A percentile compares a stretch with the other conserved stretches of the same genome.
These are phyloP conservation scores for Sanghuangporus weigelae DNA, from an alignment of 1,284 basidiomycete genomes.

Conservation along the genomic window DNA sequence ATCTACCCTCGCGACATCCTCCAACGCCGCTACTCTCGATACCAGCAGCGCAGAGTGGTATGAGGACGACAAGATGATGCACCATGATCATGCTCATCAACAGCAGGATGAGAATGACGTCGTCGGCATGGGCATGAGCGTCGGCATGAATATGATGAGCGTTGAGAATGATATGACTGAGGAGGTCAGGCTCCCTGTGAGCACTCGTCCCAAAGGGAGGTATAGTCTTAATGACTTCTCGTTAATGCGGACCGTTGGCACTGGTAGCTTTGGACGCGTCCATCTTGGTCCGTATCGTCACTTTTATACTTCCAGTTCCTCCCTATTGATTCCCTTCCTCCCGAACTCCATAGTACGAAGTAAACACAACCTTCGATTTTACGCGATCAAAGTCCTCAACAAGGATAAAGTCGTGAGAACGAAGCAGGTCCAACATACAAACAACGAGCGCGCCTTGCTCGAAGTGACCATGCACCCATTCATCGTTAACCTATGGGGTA, in stretches of 20 bases:
- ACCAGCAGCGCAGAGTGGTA: slow-evolving; percentile 8
- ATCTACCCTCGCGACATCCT: slow-evolving; percentile 17
- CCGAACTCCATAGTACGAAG: slow-evolving; percentile 57
- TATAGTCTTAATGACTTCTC: slow-evolving; percentile 71
- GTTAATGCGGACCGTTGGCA: slow-evolving; percentile 79
- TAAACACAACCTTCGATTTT: slow-evolving; percentile 89
- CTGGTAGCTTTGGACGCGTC: slow-evolving; percentile 92
- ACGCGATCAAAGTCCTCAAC: slow-evolving; percentile 91
- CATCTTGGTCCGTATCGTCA: slow-evolving; percentile 66
- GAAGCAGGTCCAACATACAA: slow-evolving; percentile 98
- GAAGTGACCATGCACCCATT: slow-evolving; percentile 91
- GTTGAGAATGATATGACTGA: not conserved
- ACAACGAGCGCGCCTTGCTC: slow-evolving; percentile 91
- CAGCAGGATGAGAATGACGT: not conserved
- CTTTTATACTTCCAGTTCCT: not conserved
- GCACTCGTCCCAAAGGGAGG: slow-evolving; percentile 50
- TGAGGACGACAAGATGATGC: slow-evolving; percentile 12
- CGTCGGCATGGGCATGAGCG: not conserved
- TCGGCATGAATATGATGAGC: not conserved
- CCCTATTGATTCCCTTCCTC: not conserved
- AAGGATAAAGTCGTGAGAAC: slow-evolving; percentile 94
- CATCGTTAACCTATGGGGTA: slow-evolving; percentile 97
- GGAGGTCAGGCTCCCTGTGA: slow-evolving; percentile 9
- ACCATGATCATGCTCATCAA: not conserved
- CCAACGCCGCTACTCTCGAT: not conserved